These are phyloP conservation scores for Ceriops zippeliana DNA, from an alignment of 345 rosid species.

Conservation along the genomic window DNA sequence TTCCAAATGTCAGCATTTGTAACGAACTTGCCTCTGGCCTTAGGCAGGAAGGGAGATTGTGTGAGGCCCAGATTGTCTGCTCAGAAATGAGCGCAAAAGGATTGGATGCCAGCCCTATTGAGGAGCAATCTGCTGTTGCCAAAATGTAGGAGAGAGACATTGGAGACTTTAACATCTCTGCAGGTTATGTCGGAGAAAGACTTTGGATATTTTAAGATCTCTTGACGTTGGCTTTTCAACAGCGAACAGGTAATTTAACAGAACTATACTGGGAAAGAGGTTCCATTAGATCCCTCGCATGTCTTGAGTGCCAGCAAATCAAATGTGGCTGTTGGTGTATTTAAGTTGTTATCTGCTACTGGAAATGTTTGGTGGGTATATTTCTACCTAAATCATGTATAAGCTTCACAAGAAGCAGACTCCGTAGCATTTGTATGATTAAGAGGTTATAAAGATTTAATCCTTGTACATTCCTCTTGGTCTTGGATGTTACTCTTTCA, in stretches of 20 bases:
- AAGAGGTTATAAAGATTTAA: not conserved
- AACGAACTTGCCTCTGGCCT: conserved; percentile 55
- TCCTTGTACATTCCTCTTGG: not conserved
- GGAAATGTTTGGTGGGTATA: not conserved
- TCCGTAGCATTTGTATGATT: not conserved
- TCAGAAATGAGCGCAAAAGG: conserved; percentile 48
- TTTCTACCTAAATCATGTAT: not conserved
- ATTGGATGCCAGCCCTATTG: conserved; percentile 27
- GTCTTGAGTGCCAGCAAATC: too few species aligned
- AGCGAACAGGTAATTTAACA: too few species aligned
- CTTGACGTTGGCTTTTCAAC: too few species aligned
- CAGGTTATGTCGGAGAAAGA: not conserved
- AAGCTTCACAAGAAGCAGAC: not conserved
- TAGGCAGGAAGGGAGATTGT: conserved; percentile 45
- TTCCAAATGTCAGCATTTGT: conserved; percentile 29
- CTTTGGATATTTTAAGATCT: too few species aligned
- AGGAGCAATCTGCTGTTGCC: conserved; percentile 19
- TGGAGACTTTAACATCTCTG: not conserved
- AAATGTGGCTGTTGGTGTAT: not conserved
- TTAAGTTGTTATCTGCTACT: not conserved
- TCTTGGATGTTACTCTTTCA: too few species aligned
- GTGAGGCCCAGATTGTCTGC: conserved; percentile 48
- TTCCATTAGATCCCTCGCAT: too few species aligned
- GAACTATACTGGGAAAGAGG: too few species aligned
- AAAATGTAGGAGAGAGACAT: conserved; percentile 8